Evolutionary conservation across 192 early-diverging fungal species (phyloP), one percentile per base, ranked within the genome.

Genomic region (Podila horticola): DNA sequence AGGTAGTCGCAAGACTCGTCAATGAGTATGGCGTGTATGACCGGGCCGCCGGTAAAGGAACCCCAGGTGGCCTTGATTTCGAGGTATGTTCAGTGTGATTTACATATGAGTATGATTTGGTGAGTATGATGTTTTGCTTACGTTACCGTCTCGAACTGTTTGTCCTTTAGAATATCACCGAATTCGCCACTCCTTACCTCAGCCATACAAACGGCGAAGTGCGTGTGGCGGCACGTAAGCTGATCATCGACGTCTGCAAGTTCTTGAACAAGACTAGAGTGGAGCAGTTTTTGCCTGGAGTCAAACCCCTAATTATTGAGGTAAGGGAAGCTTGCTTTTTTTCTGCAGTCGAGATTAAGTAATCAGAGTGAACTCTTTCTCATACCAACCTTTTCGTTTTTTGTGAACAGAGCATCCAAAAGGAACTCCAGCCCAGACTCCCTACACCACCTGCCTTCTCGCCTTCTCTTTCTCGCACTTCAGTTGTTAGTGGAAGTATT

Each of bases 121-220:
- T 11, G 2, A 12, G 9, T 28, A 67, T 17, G 24, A 13, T 12
- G 1, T 45, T 60, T 59, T 10, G 6, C 26, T 59, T 2, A 7
- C 34, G 19, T 59, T 2, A 7, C 34, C 34, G 6, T 69, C 26
- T 45, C 1, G 0, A 17, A 17, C 34, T 41, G 26, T 28, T 33
- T 64, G 24, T 15, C 24, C 26, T 71, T 17, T 69, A 88, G 88
- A 60, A 70, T 41, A 84, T 89, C 36, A 90, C 92, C 69, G 69
- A 76, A 51, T 91, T 93, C 61, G 74, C 82, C 4, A 52, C 82
- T 57, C 89, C 87, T 7, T 89, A 88, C 51, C 68, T 92, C 38
- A 85, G 88, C 19, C 85, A 93, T 71, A 86, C 81, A 50, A 92
- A 88, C 57, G 74, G 67, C 2, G 90, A 92, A 52, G 89, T 93